Evolutionary conservation across 805 yeast genomes (phyloP).

Genomic region (Kockiozyma suomiensis): DNA sequence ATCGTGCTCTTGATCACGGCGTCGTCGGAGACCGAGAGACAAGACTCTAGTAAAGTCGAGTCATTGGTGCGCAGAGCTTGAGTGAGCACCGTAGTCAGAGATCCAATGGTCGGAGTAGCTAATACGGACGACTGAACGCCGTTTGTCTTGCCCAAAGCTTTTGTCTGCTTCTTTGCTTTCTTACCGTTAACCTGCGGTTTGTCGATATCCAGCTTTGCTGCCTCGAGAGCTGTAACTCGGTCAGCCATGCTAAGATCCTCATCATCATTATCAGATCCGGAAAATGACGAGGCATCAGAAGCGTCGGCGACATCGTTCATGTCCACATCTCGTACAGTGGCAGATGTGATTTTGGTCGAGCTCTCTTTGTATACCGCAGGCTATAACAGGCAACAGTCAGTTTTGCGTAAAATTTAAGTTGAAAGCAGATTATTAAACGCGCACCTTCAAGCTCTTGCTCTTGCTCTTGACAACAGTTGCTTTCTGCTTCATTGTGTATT

Average conservation of each 20-base stretch:
- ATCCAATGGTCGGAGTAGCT: conserved; percentile 57
- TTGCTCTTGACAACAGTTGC: conserved; percentile 20
- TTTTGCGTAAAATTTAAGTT: too few relatives aligned
- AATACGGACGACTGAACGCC: conserved; percentile 33
- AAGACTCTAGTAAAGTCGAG: conserved; percentile 80
- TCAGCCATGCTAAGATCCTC: conserved; percentile 52
- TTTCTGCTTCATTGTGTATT: conserved; percentile 5
- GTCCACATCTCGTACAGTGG: conserved; percentile 41
- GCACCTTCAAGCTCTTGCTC: conserved; percentile 16
- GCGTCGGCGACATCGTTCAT: conserved; percentile 28
- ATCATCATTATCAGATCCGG: conserved; percentile 43
- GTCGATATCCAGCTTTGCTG: neutral
- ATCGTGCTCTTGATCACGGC: conserved; percentile 57
- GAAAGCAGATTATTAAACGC: too few relatives aligned
- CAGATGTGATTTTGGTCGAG: conserved; percentile 42
- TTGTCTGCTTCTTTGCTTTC: neutral
- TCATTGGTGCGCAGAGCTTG: conserved; percentile 91
- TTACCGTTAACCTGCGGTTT: conserved; percentile 30
- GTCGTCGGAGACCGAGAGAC: conserved; percentile 58
- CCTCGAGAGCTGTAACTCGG: conserved; percentile 44
- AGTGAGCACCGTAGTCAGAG: conserved; percentile 78
- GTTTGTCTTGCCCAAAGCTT: neutral
- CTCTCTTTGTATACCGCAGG: conserved; percentile 41
- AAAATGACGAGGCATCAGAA: conserved; percentile 23
- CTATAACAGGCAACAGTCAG: neutral